Evolutionary conservation across 306 rosid species (phyloP).

Genomic region (Abrus pulchellus): DNA sequence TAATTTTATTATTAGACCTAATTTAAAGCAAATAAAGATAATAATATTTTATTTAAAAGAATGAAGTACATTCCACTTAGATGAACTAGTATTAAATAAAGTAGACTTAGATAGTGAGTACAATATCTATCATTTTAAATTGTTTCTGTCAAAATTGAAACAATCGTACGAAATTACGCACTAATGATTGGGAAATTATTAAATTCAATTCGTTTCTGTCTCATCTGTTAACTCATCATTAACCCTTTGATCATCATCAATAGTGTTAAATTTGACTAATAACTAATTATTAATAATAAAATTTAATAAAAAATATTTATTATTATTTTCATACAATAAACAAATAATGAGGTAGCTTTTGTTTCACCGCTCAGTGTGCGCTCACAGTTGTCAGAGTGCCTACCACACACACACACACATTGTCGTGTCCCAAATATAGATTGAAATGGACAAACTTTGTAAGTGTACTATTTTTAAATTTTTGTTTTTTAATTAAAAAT

Average conservation of each 20-base stretch:
- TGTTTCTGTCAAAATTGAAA: slow-evolving; percentile 1
- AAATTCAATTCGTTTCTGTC: background rate
- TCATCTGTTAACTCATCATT: background rate
- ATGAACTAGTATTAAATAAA: no score
- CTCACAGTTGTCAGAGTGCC: slow-evolving; percentile 12
- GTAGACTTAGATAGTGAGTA: no score
- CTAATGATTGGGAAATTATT: background rate
- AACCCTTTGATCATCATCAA: background rate
- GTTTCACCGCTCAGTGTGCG: background rate
- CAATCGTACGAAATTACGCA: background rate
- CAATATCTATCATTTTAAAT: background rate
- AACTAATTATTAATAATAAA: no score
- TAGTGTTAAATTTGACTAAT: background rate
- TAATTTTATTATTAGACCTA: no score
- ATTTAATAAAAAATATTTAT: no score
- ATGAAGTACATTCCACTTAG: no score
- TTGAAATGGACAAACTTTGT: background rate
- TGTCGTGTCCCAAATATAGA: background rate
- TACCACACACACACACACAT: background rate
- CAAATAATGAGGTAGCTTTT: background rate
- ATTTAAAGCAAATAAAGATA: no score
- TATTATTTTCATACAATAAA: background rate
- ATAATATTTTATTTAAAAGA: no score
- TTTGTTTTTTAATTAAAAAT: no score
- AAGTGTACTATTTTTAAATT: no score